phyloP scores from a whole-genome alignment of 352 stramenopile species.

The Phytopythium aichiense region DNA sequence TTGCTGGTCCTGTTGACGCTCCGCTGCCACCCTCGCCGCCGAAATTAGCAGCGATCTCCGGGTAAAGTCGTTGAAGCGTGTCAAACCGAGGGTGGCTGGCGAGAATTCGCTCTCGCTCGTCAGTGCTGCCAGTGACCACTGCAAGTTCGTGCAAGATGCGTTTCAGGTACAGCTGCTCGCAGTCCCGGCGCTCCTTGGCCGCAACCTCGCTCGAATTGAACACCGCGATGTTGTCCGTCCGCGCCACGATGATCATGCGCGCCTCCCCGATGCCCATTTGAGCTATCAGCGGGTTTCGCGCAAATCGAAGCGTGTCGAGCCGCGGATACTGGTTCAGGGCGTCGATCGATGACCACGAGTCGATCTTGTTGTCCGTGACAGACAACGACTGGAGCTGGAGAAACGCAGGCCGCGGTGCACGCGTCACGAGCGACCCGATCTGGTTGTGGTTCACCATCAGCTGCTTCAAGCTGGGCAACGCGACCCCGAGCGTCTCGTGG shows the following conservation, averaged over 20 bases:
- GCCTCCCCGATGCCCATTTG: conserved; percentile 64
- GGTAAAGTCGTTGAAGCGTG: conserved; percentile 45
- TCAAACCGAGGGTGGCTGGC: conserved; percentile 43
- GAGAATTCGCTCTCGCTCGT: conserved; percentile 28
- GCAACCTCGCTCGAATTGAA: conserved; percentile 71
- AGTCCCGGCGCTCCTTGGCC: conserved; percentile 60
- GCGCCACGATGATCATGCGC: conserved; percentile 66
- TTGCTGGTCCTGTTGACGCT: conserved; percentile 21
- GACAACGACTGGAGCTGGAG: conserved; percentile 53
- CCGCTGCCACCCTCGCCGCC: conserved; percentile 2
- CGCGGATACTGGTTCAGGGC: conserved; percentile 54
- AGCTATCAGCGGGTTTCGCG: conserved; percentile 58
- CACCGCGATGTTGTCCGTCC: conserved; percentile 34
- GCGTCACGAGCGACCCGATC: conserved; percentile 37
- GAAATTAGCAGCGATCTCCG: conserved; percentile 35
- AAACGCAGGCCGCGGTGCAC: conserved; percentile 16
- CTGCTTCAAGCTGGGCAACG: conserved; percentile 47
- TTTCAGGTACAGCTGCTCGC: conserved; percentile 81
- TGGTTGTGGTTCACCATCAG: conserved; percentile 62
- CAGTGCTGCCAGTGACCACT: conserved; percentile 20
- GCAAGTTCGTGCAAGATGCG: conserved; percentile 71
- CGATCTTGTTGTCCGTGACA: conserved; percentile 59
- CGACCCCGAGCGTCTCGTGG: conserved; percentile 23
- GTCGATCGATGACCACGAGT: conserved; percentile 75
- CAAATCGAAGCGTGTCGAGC: conserved; percentile 62